Evolutionary conservation across 495 filamentous ascomycete species (phyloP).

Genomic region (Penicillium bialowiezense): DNA sequence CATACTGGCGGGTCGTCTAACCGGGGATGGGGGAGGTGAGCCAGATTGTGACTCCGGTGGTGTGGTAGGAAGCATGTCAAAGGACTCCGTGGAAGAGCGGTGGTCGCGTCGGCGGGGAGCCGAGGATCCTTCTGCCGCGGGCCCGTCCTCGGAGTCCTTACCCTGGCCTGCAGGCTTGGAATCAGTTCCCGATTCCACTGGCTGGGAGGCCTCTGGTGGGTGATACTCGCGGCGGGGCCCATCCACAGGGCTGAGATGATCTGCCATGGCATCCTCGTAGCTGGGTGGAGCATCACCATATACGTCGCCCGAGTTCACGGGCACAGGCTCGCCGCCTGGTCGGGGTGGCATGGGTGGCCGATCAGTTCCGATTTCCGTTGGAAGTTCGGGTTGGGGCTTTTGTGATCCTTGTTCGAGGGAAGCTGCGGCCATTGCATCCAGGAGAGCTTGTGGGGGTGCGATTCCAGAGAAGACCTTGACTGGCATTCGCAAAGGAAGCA

Average conservation of each 20-base stretch:
- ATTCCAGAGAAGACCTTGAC: slow-evolving; percentile 89
- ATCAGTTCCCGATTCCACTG: slow-evolving; percentile 41
- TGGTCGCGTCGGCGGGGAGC: slow-evolving; percentile 20
- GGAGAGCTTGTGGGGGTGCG: slow-evolving; percentile 69
- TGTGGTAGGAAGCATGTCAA: slow-evolving; percentile 46
- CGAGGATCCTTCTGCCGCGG: slow-evolving; percentile 18
- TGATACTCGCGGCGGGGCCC: slow-evolving; percentile 63
- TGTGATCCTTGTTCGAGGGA: slow-evolving; percentile 27
- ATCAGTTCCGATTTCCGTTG: slow-evolving; percentile 16
- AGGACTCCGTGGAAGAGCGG: slow-evolving; percentile 42
- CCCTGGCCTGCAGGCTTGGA: slow-evolving; percentile 34
- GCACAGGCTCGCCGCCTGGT: slow-evolving; percentile 19
- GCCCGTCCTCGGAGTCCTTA: slow-evolving; percentile 26
- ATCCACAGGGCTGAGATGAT: slow-evolving; percentile 63
- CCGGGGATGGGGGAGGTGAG: slow-evolving; percentile 34
- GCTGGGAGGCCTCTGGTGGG: slow-evolving; percentile 47
- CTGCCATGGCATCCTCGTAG: slow-evolving; percentile 89
- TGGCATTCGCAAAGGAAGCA: slow-evolving; percentile 74
- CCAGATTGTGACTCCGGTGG: slow-evolving; percentile 40
- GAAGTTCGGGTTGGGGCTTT: slow-evolving; percentile 21
- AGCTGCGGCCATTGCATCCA: slow-evolving; percentile 61
- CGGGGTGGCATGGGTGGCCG: slow-evolving; percentile 39
- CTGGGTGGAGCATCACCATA: slow-evolving; percentile 69
- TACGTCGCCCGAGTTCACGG: slow-evolving; percentile 31
- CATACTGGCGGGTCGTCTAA: slow-evolving; percentile 36